phyloP scores from a whole-genome alignment of 148 eudicot species.

The Chenopodium album region DNA sequence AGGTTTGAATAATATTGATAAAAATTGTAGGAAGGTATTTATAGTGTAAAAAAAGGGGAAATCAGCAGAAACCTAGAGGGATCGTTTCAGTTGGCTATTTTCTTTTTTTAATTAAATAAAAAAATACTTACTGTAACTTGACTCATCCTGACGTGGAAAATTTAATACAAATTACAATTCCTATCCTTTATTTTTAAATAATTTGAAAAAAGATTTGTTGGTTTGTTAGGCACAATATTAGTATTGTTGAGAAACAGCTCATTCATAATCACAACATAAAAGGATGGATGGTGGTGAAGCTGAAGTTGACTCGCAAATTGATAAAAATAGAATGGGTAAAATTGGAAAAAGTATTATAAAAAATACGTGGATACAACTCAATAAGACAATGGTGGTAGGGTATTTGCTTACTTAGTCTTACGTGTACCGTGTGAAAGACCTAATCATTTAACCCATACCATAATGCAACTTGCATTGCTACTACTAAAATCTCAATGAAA shows the following conservation, averaged over 20 bases:
- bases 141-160: constrained; percentile 12
- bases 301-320: constrained; percentile 16
- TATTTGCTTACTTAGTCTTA: too few species aligned
- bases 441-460: too few species aligned
- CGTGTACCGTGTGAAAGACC: too few species aligned
- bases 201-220: neutral
- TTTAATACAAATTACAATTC: neutral
- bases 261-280: neutral
- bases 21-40: neutral
- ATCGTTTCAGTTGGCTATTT: constrained; percentile 1
- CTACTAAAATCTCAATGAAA: too few species aligned
- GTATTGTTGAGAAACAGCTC: constrained; percentile 5
- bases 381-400: too few species aligned
- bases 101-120: neutral
- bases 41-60: neutral
- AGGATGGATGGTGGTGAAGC: too few species aligned
- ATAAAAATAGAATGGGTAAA: neutral
- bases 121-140: neutral
- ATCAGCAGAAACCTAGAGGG: constrained; percentile 4
- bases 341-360: too few species aligned
- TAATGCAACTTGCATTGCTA: too few species aligned
- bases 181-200: neutral
- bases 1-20: neutral
- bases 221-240: neutral
- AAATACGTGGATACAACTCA: too few species aligned